Evolutionary conservation across 371 early-diverging fungal genomes (phyloP), one percentile per base, ranked within the genome.

Genomic region (Lichtheimia hyalospora): DNA sequence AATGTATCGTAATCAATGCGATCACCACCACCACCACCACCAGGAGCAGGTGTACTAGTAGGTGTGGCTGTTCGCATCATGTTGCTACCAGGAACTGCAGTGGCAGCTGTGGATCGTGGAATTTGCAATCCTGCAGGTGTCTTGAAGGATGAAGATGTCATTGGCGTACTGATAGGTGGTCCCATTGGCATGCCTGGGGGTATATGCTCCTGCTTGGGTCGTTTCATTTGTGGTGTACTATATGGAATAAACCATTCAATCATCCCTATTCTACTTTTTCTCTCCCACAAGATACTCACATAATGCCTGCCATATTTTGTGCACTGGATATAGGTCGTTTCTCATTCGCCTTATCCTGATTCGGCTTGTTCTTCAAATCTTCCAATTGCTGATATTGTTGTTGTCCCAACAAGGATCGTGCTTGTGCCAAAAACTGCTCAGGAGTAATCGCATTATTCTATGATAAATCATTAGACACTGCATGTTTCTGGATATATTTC

Each of bases 1-100:
- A 94, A 61, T 34, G 81, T 76, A 43, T 86, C 86, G 58, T 75
- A 82, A 57, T 87, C 85, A 63, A 81, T 79, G 51, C 71, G 75
- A 44, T 83, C 46, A 21, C 46, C 46, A 10, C 46, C 21, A 16
- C 46, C 46, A 46, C 46, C 15, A 6, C n/a, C 46, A 46, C 46
- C 46, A 42, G 58, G 44, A 42, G 65, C 57, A 21, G 71, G 54
- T 25, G 52, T 21, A 51, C 15, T n/a, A 25, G 50, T 42, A n/a
- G 58, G 23, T 39, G 42, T 57, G 43, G 44, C 39, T 18, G 20
- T 41, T 42, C 46, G 41, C 39, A 52, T 40, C n/a, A 21, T n/a
- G 46, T n/a, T n/a, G 5, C n/a, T 10, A 21, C 56, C 61, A 52
- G 34, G 68, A 44, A 14, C 69, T 27, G 58, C 44, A 15, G 44